Conservation (phyloP, 2,329 filamentous ascomycete genomes). For the Fusarium cicatricum region DNA sequence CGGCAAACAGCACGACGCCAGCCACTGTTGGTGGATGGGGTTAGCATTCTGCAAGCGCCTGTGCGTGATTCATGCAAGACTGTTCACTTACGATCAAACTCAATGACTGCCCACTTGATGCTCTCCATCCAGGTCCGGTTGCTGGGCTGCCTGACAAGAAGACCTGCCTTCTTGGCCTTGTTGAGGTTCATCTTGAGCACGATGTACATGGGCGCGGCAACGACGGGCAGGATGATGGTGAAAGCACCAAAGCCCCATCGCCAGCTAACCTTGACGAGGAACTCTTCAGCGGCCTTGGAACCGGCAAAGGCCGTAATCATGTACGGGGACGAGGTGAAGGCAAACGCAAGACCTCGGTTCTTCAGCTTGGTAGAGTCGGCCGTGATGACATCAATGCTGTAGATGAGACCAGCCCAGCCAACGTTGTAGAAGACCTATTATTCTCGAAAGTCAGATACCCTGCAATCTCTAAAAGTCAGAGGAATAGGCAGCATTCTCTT, state of each 20-base stretch:
- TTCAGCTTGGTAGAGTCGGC: conserved; percentile 65
- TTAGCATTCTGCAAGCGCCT: background rate
- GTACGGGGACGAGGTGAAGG: conserved; percentile 53
- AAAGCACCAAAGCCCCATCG: conserved; percentile 64
- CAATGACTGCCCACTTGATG: conserved; percentile 41
- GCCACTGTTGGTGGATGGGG: conserved; percentile 55
- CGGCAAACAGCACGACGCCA: conserved; percentile 61
- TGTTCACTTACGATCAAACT: conserved; percentile 42
- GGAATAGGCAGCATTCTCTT: background rate
- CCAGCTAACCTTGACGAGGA: conserved; percentile 36
- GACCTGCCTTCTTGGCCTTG: conserved; percentile 62
- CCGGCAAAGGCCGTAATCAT: conserved; percentile 56
- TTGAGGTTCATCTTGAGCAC: conserved; percentile 63
- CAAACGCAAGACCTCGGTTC: conserved; percentile 51
- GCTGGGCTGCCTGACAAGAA: conserved; percentile 49
- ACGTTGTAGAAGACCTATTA: conserved; percentile 66
- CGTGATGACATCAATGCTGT: conserved; percentile 69
- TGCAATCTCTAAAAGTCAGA: background rate
- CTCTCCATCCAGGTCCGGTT: conserved; percentile 56
- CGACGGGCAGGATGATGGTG: conserved; percentile 68
- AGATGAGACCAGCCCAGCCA: conserved; percentile 68
- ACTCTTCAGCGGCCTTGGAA: conserved; percentile 37
- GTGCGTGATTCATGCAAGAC: conserved; percentile 9
- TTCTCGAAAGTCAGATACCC: background rate
- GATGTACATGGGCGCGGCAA: conserved; percentile 65